These are phyloP conservation scores for Hydrangea macrophylla DNA, from an alignment of 148 eudicot genomes.

Conservation along the genomic window DNA sequence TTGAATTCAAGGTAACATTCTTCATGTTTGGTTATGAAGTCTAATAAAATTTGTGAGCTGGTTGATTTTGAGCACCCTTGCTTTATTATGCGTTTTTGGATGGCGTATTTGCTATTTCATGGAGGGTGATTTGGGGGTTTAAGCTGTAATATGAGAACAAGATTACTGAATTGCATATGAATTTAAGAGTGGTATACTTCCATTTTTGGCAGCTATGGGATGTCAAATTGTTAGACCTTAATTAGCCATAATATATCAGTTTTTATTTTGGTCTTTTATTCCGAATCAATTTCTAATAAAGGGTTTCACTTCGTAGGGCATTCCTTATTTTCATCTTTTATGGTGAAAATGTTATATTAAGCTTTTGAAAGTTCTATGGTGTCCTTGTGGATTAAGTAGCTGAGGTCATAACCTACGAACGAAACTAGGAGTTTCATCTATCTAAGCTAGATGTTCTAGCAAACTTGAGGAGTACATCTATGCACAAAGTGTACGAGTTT, in stretches of 20 bases:
- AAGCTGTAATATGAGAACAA: neutral
- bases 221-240: too few species aligned
- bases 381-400: neutral
- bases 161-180: neutral
- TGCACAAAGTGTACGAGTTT: too few species aligned
- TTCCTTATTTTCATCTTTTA: neutral
- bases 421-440: neutral
- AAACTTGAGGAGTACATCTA: too few species aligned
- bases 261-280: neutral
- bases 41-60: neutral
- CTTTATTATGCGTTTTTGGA: neutral
- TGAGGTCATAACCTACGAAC: neutral
- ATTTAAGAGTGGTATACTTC: neutral
- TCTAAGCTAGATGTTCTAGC: neutral
- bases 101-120: too few species aligned
- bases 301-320: neutral
- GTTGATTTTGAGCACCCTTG: conserved; percentile 5
- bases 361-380: neutral
- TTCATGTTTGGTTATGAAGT: conserved; percentile 14
- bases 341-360: neutral
- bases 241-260: too few species aligned
- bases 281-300: neutral
- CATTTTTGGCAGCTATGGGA: neutral
- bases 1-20: conserved; percentile 74
- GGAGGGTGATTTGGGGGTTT: neutral